Evolutionary conservation across 1,139 yeast genomes (phyloP).

Genomic region (Yamadazyma atmosphaerica): DNA sequence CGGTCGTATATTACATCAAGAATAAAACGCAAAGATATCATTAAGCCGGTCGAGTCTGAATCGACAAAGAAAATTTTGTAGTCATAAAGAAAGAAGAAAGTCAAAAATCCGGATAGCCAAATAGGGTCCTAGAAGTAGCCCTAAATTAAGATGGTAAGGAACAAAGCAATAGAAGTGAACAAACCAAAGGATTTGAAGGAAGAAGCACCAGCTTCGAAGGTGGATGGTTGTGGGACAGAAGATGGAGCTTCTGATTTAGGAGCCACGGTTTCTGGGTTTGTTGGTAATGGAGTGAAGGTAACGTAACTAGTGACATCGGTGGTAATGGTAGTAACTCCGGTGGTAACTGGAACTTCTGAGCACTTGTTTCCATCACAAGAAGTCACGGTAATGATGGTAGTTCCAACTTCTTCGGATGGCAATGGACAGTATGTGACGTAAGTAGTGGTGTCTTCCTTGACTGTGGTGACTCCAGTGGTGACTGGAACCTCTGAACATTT

Average conservation of each 20-base stretch:
- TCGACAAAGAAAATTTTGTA: neutral
- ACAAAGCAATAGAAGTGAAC: conserved; percentile 5
- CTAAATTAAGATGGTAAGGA: conserved; percentile 5
- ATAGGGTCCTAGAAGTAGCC: neutral
- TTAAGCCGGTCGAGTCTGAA: neutral
- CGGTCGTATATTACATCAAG: neutral
- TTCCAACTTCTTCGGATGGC: conserved; percentile 3
- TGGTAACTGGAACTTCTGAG: conserved; percentile 1
- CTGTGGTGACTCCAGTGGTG: conserved; percentile 25
- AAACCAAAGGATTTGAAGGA: conserved; percentile 5
- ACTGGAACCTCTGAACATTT: conserved; percentile 17
- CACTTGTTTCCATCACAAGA: conserved; percentile 9
- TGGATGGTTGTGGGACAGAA: conserved; percentile 3
- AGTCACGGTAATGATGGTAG: conserved; percentile 22
- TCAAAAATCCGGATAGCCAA: neutral
- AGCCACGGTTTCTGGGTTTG: neutral
- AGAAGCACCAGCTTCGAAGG: conserved; percentile 6
- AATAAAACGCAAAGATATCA: neutral
- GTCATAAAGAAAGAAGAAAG: neutral
- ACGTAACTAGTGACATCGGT: neutral
- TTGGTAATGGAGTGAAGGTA: neutral
- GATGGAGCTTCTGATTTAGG: conserved; percentile 1
- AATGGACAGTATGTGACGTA: conserved; percentile 29
- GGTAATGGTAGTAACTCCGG: neutral
- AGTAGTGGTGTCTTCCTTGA: conserved; percentile 15